Base-by-base conservation (phyloP, 768 basidiomycete genomes). In the Termitomyces sp. region DNA sequence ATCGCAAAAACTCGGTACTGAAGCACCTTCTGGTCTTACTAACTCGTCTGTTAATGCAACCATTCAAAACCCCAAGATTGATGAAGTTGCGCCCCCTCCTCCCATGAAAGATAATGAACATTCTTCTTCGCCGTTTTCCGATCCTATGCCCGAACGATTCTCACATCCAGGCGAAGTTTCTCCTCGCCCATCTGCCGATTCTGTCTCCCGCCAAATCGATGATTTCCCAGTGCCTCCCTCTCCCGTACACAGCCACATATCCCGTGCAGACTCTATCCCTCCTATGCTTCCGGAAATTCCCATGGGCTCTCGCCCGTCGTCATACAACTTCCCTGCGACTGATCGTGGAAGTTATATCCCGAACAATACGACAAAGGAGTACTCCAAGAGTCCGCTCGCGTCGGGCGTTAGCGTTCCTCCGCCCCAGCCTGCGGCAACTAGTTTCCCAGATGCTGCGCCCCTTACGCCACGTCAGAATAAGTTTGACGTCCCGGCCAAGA, bases 221-320 rank as follows among this genome's bases (percentile, higher is more conserved):
- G 68, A 76, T 16, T 79, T 78, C 70, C 70, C 73, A 32, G 64
- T 68, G 3, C 74, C 77, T 22, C 71, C 75, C 0, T 74, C 76
- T 8, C 75, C 73, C 3, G 67, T 61, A 1, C 64, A 66, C 53
- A 59, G 70, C 48, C 66, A 72, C 35, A 71, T 74, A 59, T 70
- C 74, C 59, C 77, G 82, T 57, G 64, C 82, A 56, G 68, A 79
- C 43, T 83, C 83, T 3, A 65, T 57, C 32, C 83, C 84, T 40
- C 83, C 83, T 9, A 76, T 66, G 36, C 73, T 85, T 9, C 84
- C 83, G 22, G 83, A 84, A 65, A 79, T 83, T 64, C 53, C 71
- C 46, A 58, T 81, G 33, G 72, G 76, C 51, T 67, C 76, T 20
- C 77, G 79, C 47, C 70, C 52, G 9, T 33, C 61, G 5, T 64